phyloP scores from a whole-genome alignment of 108 stramenopile species.

The Ochromonas danica region DNA sequence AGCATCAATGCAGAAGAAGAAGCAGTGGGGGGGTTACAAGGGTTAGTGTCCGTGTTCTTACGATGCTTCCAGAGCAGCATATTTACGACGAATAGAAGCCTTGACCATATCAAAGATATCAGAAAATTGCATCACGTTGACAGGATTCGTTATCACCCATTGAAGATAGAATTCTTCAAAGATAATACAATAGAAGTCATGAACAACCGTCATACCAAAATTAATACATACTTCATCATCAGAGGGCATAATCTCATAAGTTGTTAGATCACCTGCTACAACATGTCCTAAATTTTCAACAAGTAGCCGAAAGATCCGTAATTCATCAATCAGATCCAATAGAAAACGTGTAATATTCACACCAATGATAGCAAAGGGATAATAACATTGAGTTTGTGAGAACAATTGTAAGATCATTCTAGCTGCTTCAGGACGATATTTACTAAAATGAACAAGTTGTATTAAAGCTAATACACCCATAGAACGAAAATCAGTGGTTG shows the following conservation, averaged over 20 bases:
- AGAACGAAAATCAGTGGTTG: conserved; percentile 8
- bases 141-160: conserved; percentile 28
- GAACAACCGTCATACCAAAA: background rate
- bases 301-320: background rate
- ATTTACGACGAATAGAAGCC: conserved; percentile 9
- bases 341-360: conserved; percentile 27
- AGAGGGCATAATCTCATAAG: conserved; percentile 1
- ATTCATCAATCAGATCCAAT: conserved; percentile 19
- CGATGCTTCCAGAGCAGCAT: conserved; percentile 12
- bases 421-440: conserved; percentile 7
- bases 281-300: background rate
- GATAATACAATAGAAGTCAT: conserved; percentile 22
- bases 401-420: conserved; percentile 23
- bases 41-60: conserved; percentile 15
- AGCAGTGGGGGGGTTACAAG: conserved; percentile 13
- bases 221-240: conserved; percentile 28
- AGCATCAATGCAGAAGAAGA: conserved; percentile 15
- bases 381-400: conserved; percentile 7
- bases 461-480: conserved; percentile 11
- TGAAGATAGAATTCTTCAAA: conserved; percentile 17
- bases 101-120: conserved; percentile 4
- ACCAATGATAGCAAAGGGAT: conserved; percentile 22
- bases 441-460: conserved; percentile 27
- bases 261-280: conserved; percentile 10
- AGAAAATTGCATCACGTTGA: conserved; percentile 9